These are phyloP conservation scores for Rhynchospora pubera DNA, from an alignment of 176 grass and related monocot genomes.

Conservation along the genomic window DNA sequence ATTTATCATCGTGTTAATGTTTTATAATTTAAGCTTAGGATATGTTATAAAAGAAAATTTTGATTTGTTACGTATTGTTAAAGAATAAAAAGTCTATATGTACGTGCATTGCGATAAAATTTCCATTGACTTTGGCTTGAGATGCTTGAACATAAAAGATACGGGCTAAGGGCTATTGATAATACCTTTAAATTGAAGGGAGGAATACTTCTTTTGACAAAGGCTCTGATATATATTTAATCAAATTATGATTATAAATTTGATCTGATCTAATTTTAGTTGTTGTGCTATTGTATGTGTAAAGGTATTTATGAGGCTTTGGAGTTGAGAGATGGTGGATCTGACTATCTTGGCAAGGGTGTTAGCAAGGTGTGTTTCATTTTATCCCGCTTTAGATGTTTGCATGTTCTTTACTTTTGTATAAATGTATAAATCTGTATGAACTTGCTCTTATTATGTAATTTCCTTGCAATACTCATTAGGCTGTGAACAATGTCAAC, in stretches of 20 bases:
- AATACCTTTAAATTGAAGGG: neutral
- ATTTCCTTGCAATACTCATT: slow-evolving; percentile 11
- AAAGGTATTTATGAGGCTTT: slow-evolving; percentile 80
- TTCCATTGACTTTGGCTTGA: neutral
- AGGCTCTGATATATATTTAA: no score
- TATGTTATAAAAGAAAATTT: neutral
- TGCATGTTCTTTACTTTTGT: neutral
- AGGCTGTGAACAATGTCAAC: slow-evolving; percentile 89
- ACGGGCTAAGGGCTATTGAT: neutral
- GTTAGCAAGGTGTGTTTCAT: slow-evolving; percentile 61
- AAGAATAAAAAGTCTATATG: neutral
- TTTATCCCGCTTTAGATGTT: neutral
- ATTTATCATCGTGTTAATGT: neutral
- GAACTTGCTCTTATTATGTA: slow-evolving; percentile 3
- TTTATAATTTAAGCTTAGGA: neutral
- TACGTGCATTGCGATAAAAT: neutral
- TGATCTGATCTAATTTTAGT: neutral
- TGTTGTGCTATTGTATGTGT: neutral
- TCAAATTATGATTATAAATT: neutral
- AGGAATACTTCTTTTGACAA: no score
- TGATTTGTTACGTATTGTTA: neutral
- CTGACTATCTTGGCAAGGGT: slow-evolving; percentile 94
- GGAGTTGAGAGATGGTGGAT: slow-evolving; percentile 93
- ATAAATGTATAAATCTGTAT: neutral
- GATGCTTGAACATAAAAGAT: neutral